Evolutionary conservation across 1,139 yeast genomes (phyloP).

Genomic region (Insectozyma bohioensis): DNA sequence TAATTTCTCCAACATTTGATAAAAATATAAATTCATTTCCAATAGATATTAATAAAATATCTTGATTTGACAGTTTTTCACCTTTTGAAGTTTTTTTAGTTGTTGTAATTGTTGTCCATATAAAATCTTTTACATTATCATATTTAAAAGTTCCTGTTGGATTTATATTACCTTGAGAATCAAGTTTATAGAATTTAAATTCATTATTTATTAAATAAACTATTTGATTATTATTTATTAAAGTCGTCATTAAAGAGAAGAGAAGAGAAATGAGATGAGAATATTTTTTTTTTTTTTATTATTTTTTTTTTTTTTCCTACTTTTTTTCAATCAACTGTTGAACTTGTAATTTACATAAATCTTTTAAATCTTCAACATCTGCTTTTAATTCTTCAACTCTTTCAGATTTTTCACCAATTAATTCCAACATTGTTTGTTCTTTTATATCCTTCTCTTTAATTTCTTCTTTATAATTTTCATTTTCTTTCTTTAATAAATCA

Average conservation of each 20-base stretch:
- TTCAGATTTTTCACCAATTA: constrained; percentile 89
- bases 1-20: constrained; percentile 40
- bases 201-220: constrained; percentile 24
- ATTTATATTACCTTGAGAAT: constrained; percentile 8
- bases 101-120: constrained; percentile 11
- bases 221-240: constrained; percentile 6
- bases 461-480: constrained; percentile 35
- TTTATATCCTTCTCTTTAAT: constrained; percentile 39
- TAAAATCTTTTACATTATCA: constrained; percentile 23
- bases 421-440: constrained; percentile 64
- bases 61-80: constrained; percentile 4
- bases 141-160: constrained; percentile 8
- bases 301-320: constrained; percentile 33
- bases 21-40: constrained; percentile 37
- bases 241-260: background rate
- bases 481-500: constrained; percentile 31
- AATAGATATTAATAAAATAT: constrained; percentile 34
- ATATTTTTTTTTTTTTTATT: constrained; percentile 5
- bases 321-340: constrained; percentile 78
- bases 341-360: constrained; percentile 76
- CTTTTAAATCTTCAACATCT: constrained; percentile 86
- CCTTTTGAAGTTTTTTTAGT: constrained; percentile 3
- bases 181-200: constrained; percentile 29
- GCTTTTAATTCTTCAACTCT: constrained; percentile 81
- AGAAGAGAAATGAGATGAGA: constrained; percentile 3